These are phyloP conservation scores for Diaporthe ilicicola DNA, from an alignment of 2,329 filamentous ascomycete genomes.

Conservation along the genomic window DNA sequence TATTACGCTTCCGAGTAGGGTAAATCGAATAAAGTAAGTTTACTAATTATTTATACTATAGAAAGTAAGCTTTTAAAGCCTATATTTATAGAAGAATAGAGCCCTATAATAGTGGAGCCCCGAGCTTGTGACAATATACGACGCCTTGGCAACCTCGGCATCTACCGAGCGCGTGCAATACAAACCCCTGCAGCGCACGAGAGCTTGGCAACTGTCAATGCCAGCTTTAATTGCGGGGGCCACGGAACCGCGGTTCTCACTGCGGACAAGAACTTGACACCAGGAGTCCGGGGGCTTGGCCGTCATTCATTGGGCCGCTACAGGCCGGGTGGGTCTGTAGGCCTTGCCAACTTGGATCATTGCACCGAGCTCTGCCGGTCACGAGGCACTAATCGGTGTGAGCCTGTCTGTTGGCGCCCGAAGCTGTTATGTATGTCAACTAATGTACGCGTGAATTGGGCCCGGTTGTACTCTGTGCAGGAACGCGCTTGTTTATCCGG, in stretches of 20 bases:
- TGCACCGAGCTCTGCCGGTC: neutral
- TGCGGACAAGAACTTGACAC: neutral
- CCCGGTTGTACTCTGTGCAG: neutral
- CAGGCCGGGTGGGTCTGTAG: neutral
- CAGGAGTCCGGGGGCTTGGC: neutral
- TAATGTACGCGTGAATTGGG: neutral
- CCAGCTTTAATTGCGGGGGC: conserved; percentile 1
- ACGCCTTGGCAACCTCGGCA: neutral
- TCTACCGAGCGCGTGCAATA: neutral
- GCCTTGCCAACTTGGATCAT: neutral
- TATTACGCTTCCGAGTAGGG: too few species aligned
- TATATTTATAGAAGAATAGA: too few species aligned
- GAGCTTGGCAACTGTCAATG: conserved; percentile 9
- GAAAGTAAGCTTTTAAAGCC: too few species aligned
- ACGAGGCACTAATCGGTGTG: neutral
- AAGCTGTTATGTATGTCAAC: neutral
- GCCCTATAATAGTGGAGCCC: too few species aligned
- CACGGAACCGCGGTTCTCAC: neutral
- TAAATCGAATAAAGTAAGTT: too few species aligned
- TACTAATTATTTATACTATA: too few species aligned
- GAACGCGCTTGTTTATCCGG: conserved; percentile 15
- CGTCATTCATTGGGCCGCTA: conserved; percentile 11
- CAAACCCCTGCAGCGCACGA: neutral
- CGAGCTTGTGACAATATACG: too few species aligned
- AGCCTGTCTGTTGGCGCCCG: neutral